Evolutionary conservation across 2,329 filamentous ascomycete genomes (phyloP).

Genomic region (Daldinia sp.): DNA sequence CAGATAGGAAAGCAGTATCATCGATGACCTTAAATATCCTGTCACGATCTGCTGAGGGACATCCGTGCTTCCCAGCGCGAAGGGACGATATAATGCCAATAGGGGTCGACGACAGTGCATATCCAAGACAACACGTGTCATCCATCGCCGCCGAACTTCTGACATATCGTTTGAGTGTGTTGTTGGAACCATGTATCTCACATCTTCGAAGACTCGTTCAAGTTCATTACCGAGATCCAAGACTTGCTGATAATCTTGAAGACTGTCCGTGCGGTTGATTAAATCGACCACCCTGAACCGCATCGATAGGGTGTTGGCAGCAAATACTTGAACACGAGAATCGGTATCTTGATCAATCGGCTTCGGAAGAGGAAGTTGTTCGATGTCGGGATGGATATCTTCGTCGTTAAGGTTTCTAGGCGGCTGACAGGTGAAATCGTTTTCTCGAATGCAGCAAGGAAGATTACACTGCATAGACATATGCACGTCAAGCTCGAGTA

Average conservation of each 20-base stretch:
- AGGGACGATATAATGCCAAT: constrained; percentile 62
- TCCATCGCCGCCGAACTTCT: constrained; percentile 60
- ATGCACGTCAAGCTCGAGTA: constrained; percentile 65
- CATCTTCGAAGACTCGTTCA: constrained; percentile 62
- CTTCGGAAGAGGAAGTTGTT: constrained; percentile 57
- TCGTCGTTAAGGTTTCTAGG: constrained; percentile 63
- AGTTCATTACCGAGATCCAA: constrained; percentile 62
- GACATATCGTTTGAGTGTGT: constrained; percentile 53
- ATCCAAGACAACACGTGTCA: constrained; percentile 60
- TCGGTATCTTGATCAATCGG: constrained; percentile 62
- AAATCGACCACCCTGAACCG: constrained; percentile 61
- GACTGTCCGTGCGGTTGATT: constrained; percentile 59
- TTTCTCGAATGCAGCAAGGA: constrained; percentile 60
- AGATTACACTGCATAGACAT: constrained; percentile 62
- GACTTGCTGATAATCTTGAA: constrained; percentile 62
- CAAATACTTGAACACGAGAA: constrained; percentile 63
- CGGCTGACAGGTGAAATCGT: constrained; percentile 61
- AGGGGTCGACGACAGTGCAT: constrained; percentile 63
- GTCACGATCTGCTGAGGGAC: constrained; percentile 61
- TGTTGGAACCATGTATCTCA: constrained; percentile 61
- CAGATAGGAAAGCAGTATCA: constrained; percentile 63
- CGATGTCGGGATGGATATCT: constrained; percentile 58
- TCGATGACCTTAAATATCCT: constrained; percentile 62
- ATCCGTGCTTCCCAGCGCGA: constrained; percentile 60
- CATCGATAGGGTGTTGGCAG: constrained; percentile 58